Conservation (phyloP, 139 green algal species). For the Coelastrella sp. region DNA sequence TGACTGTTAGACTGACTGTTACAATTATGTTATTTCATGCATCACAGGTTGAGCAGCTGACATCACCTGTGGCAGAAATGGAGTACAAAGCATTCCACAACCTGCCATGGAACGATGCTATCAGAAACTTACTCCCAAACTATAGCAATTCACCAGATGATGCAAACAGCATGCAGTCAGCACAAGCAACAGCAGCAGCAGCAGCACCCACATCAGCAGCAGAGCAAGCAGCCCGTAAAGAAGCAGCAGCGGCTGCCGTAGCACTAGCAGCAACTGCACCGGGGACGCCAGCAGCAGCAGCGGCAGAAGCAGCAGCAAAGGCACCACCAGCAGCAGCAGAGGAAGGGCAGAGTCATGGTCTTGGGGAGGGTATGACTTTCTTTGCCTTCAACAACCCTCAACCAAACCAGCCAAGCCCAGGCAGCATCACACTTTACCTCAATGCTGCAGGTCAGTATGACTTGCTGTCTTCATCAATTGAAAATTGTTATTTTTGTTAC, state of each 20-base stretch:
- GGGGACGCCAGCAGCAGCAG: background rate
- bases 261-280: background rate
- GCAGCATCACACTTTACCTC: conserved; percentile 47
- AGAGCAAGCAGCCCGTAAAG: background rate
- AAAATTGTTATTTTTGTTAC: too few species aligned
- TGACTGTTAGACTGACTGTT: too few species aligned
- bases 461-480: background rate
- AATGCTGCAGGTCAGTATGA: background rate
- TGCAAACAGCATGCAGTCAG: background rate
- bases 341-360: background rate
- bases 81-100: conserved; percentile 48
- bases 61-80: conserved; percentile 35
- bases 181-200: background rate
- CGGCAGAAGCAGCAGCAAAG: background rate
- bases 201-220: background rate
- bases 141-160: background rate
- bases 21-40: background rate
- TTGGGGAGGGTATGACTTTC: conserved; percentile 5
- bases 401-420: conserved; percentile 33
- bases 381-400: conserved; percentile 48
- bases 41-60: conserved; percentile 13
- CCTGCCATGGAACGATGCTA: conserved; percentile 18
- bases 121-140: conserved; percentile 7
- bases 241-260: background rate
- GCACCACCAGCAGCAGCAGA: background rate